Evolutionary conservation across 1,139 yeast genomes (phyloP), one percentile per base, ranked within the genome.

Genomic region (Blastobotrys petasosporus): DNA sequence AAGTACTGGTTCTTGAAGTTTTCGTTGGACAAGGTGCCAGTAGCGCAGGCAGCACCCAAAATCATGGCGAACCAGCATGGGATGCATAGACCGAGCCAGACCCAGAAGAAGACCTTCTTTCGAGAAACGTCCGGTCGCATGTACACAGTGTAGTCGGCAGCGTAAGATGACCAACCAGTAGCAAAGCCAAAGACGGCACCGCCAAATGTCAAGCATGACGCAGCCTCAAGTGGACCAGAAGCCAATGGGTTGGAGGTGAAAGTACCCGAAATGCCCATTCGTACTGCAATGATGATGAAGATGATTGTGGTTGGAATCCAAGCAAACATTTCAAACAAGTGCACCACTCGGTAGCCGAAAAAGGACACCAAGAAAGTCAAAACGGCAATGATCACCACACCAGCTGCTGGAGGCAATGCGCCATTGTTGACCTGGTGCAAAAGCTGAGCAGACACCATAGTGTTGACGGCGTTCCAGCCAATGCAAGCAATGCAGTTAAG

Each of bases 391-490:
- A 88, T 77, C 51, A 88, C 62, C 66, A 94, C 82, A 36, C 94
- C 96, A 30, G 87, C 96, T 94, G 95, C 85, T 37, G 94, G 83
- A 37, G 97, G 97, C 52, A 85, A 73, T 42, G 70, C 69, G 23
- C 70, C 69, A 58, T 76, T 70, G 67, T 86, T 85, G 53, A 87
- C 82, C 63, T 85, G 79, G 66, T 83, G 81, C 55, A 88, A 73
- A 60, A 88, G 72, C 64, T 86, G 94, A 20, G 96, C 95, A 32
- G 94, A 80, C 25, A 88, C 84, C 79, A 88, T 85, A 54, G 87
- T 85, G 67, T 88, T 90, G 40, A 87, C 94, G 13, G 95, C 86
- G 66, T 94, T 88, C 97, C 97, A 88, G 54, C 97, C 97, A 53
- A 88, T 77, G 75, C 96, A 86, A 12, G 95, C 94, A 58, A 88